Conservation (phyloP, 2,329 filamentous ascomycete genomes). For the Sporothrix dimorphospora region DNA sequence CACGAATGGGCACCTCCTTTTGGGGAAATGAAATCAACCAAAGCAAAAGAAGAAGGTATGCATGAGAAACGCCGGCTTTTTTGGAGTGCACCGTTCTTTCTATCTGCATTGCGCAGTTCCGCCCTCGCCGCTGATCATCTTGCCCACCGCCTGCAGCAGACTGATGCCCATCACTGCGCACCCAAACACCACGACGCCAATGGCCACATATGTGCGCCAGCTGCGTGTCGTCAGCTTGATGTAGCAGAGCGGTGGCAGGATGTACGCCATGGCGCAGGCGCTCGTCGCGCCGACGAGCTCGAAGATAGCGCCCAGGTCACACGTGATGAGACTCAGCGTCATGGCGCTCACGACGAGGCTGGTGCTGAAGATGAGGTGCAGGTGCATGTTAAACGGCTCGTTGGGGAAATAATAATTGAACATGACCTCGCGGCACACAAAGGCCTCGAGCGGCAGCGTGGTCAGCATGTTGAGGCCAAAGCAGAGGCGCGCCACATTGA, state of each 20-base stretch:
- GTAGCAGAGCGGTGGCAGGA: conserved; percentile 91
- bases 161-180: conserved; percentile 79
- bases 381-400: conserved; percentile 77
- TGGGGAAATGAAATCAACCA: neutral
- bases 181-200: conserved; percentile 77
- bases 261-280: conserved; percentile 92
- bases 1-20: neutral
- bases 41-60: neutral
- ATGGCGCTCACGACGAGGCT: conserved; percentile 79
- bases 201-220: conserved; percentile 73
- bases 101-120: conserved; percentile 30
- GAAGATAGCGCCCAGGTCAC: conserved; percentile 91
- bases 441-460: conserved; percentile 92
- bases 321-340: conserved; percentile 78
- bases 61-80: neutral
- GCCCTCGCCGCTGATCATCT: conserved; percentile 56
- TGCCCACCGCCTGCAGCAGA: conserved; percentile 70
- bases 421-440: conserved; percentile 97
- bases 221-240: conserved; percentile 83
- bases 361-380: conserved; percentile 86
- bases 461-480: conserved; percentile 99
- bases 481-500: conserved; percentile 91
- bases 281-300: conserved; percentile 95
- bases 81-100: neutral
- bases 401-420: conserved; percentile 74